Evolutionary conservation across 1,139 yeast genomes (phyloP).

Genomic region (Nematodospora anomalae): DNA sequence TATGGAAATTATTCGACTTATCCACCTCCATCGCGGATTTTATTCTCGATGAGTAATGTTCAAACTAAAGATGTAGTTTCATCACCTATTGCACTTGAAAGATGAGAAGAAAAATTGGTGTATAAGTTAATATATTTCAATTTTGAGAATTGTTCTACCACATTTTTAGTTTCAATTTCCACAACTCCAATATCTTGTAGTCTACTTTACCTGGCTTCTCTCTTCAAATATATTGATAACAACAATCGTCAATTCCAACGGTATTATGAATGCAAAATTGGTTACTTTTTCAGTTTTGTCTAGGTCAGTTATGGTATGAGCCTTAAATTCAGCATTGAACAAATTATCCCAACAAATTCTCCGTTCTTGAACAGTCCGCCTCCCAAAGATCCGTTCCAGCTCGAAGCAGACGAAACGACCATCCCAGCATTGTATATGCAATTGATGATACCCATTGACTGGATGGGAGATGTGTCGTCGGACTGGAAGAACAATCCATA

Average conservation of each 20-base stretch:
- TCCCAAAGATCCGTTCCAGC: constrained; percentile 81
- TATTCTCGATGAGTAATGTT: constrained; percentile 7
- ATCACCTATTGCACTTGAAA: constrained; percentile 15
- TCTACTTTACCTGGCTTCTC: constrained; percentile 10
- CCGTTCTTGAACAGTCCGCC: constrained; percentile 53
- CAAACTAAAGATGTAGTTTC: constrained; percentile 11
- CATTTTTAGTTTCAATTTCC: constrained; percentile 27
- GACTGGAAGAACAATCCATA: constrained; percentile 52
- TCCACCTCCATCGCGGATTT: constrained; percentile 18
- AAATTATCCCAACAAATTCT: constrained; percentile 55
- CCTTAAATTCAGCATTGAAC: constrained; percentile 56
- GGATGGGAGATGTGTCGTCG: constrained; percentile 35
- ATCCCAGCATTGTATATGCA: constrained; percentile 29
- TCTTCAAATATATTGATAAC: constrained; percentile 15
- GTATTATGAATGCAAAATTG: constrained; percentile 30
- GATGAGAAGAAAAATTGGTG: constrained; percentile 7
- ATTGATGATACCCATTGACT: constrained; percentile 47
- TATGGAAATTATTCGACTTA: constrained; percentile 14
- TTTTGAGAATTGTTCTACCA: constrained; percentile 15
- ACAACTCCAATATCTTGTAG: constrained; percentile 21
- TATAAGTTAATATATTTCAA: constrained; percentile 9
- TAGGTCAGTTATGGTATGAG: constrained; percentile 17
- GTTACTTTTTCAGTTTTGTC: constrained; percentile 27
- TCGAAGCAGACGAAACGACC: constrained; percentile 56
- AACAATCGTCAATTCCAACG: constrained; percentile 25